Base-by-base conservation (phyloP, 2,329 filamentous ascomycete genomes). In the Paraphoma chrysanthemicola region DNA sequence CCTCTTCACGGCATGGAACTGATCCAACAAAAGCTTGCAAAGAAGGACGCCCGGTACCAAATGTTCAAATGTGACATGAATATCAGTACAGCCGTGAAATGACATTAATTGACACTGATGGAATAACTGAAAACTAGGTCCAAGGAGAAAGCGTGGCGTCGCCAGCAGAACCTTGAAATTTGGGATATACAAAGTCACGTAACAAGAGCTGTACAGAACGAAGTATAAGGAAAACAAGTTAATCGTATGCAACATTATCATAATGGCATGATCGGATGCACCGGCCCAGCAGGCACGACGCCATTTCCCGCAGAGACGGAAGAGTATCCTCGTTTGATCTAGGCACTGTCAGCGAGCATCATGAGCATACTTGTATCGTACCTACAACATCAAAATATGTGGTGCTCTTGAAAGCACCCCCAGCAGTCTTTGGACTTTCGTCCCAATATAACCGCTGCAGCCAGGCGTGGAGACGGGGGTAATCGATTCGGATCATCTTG, bases 371-470 rank as follows among this genome's bases (percentile, higher is more conserved):
- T 8, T 14, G 18, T 29, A n/a, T 48, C 45, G 18, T 60, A 71
- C 68, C 8, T 60, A 71, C 68, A 6, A 53, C 52, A 14, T 71
- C 68, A 14, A 76, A 72, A 14, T 62, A 48, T 1, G 72, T 75
- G 10, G 68, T 73, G 14, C 56, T 59, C 49, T 63, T 70, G 51
- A 75, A 76, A 1, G 59, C 68, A 4, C 70, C 72, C 33, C 68
- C 65, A 10, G 52, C 51, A 0, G 67, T 73, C 51, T 69, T 64
- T 12, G 66, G 59, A 1, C 67, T 65, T 16, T 70, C 69, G 12
- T 88, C 88, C 93, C 93, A 97, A 80, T 97, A 97, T 61, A 96
- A 80, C 66, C 87, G 83, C 56, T 91, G 84, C 79, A 96, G 78
- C 92, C 93, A 97, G 53, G 79, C 81, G 80, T 97, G 91, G 56